Evolutionary conservation across 345 rosid genomes (phyloP), one percentile per base, ranked within the genome.

Genomic region (Abelmoschus esculentus): DNA sequence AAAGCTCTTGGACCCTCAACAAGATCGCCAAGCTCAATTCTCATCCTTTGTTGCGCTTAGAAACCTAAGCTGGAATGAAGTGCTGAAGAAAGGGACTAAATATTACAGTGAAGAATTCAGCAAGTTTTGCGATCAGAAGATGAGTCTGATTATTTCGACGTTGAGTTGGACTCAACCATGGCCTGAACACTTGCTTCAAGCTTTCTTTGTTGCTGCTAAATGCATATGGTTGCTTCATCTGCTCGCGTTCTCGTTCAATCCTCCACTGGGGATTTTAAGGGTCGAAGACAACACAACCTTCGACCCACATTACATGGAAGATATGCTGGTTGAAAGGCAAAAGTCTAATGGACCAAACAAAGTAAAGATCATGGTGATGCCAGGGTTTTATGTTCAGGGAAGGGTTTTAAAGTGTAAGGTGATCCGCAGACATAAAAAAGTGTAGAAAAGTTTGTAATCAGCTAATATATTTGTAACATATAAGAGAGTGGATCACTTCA

Each of bases 51-150:
- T 86, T 0, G 87, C 89, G 0, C 79, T 95, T 47, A 80, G 99
- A 72, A 95, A 91, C 74, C 79, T 95, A 60, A 95, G 97, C 80
- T 95, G 99, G 99, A 91, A 88, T 68, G 96, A 95, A 78, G 99
- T 95, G 36, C 66, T 88, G 40, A 82, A 86, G 62, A 91, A 91
- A 69, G 99, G 99, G 72, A 95, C 99, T n/a, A 95, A 91, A 50
- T 91, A 77, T 66, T 89, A 95, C 79, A 91, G 96, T 19, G 97
- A 95, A 47, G 99, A 95, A 72, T 91, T 95, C 59, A 95, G 99
- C 71, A 88, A 84, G 81, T 95, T 91, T 72, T 95, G 99, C 49
- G 99, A 95, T 73, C 95, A 95, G 82, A 95, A 89, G 77, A 91
- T 95, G 99, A 90, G 87, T 77, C 74, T 87, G 75, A 84, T 95